phyloP scores from a whole-genome alignment of 352 stramenopile species.

The Pythium sukuiense region DNA sequence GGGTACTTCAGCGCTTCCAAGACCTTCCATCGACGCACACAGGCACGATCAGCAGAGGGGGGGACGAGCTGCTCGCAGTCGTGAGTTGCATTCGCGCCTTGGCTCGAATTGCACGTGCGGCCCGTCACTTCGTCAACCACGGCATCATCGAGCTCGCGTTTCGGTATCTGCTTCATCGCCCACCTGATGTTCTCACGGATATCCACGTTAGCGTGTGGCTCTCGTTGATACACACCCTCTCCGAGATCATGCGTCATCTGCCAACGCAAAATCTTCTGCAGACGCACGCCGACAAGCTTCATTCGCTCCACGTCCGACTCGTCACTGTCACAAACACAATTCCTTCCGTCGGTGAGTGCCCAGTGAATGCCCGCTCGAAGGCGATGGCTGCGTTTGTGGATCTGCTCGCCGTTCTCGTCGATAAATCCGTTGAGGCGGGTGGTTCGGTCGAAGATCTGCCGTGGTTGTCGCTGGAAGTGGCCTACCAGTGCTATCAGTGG shows the following conservation, averaged over 20 bases:
- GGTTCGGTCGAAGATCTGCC: not conserved
- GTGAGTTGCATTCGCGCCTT: not conserved
- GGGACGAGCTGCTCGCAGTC: not conserved
- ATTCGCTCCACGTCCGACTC: not conserved
- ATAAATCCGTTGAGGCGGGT: not conserved
- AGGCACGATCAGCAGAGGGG: not conserved
- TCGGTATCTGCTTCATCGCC: not conserved
- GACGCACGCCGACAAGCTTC: not conserved
- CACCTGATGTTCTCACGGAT: not conserved
- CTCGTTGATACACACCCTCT: not conserved
- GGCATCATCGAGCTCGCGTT: slow-evolving; percentile 6
- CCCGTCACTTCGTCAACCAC: slow-evolving; percentile 3
- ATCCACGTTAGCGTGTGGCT: not conserved
- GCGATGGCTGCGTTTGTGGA: not conserved
- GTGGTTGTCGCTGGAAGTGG: slow-evolving; percentile 2
- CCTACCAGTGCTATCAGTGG: not conserved
- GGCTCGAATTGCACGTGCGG: not conserved
- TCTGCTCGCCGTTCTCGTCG: not conserved
- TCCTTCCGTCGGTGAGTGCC: not conserved
- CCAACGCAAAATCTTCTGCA: not conserved
- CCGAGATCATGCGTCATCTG: not conserved
- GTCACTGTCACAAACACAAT: not conserved
- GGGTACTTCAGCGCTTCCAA: slow-evolving; percentile 1
- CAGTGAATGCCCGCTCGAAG: not conserved
- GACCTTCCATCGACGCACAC: not conserved